A percentile compares a stretch with the other conserved stretches of the same genome.
Conservation (phyloP, 1,139 yeast species). For the Geotrichum siamense region DNA sequence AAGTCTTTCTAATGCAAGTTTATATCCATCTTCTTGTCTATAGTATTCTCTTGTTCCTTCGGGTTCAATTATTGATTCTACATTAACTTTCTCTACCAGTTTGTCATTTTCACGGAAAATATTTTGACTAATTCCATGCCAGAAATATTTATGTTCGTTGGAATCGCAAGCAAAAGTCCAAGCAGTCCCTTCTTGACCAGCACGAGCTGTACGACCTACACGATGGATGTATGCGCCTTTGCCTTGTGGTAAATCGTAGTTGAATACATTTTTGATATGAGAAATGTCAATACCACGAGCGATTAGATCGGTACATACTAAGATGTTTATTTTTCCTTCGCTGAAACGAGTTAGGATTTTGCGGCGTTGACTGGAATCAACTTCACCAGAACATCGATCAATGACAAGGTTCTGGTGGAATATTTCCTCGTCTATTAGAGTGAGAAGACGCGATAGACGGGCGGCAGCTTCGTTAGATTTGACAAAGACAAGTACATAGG, state of each 20-base stretch:
- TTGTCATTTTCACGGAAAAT: conserved; percentile 13
- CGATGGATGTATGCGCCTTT: conserved; percentile 91
- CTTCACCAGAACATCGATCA: conserved; percentile 36
- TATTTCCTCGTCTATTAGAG: conserved; percentile 38
- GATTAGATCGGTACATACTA: conserved; percentile 86
- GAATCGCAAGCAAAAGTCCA: conserved; percentile 62
- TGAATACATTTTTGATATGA: conserved; percentile 66
- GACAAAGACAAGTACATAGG: conserved; percentile 55
- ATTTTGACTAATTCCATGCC: conserved; percentile 22
- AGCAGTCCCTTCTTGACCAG: conserved; percentile 69
- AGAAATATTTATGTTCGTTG: conserved; percentile 67
- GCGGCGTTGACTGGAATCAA: conserved; percentile 32
- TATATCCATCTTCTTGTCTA: conserved; percentile 36
- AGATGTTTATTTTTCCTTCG: conserved; percentile 43
- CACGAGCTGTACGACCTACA: conserved; percentile 96
- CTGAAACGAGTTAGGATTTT: conserved; percentile 49
- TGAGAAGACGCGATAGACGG: conserved; percentile 58
- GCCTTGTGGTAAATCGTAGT: conserved; percentile 85
- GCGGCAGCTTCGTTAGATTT: conserved; percentile 84
- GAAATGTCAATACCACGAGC: conserved; percentile 89
- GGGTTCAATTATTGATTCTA: conserved; percentile 12
- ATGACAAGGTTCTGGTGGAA: conserved; percentile 23
- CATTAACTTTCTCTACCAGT: conserved; percentile 8
- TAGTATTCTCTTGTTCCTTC: conserved; percentile 19
- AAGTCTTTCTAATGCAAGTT: conserved; percentile 39